Base-by-base conservation (phyloP, 2,329 filamentous ascomycete species). In the Curvularia eragrostidis region DNA sequence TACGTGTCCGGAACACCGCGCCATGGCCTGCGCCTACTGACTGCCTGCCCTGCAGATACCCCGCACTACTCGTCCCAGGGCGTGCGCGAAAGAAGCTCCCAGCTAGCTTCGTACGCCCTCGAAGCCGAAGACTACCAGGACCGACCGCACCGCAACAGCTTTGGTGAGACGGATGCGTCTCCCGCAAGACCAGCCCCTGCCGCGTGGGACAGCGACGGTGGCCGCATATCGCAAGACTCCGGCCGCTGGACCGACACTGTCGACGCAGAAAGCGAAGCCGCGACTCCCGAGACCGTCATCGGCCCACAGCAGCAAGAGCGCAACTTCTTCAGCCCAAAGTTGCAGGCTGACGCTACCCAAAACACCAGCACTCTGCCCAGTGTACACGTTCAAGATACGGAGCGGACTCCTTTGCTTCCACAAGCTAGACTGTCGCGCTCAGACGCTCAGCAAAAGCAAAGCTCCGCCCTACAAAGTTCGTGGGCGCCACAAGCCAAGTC, bases 31-130 rank as follows among this genome's bases (percentile, higher is more conserved):
- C 64, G 73, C 64, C 21, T 19, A 48, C 67, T 77, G 63, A 75
- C 62, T 58, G 36, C 34, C 62, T 58, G 36, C 34, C 38, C 63
- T 85, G 83, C 79, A 77, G 90, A 94, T 72, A 89, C 86, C 66
- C 84, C 87, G 18, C 86, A 91, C 67, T 91, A 91, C 75, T 90
- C 91, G 38, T 84, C 84, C 32, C 87, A 88, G 58, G 90, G 88
- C 64, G 89, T 97, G 39, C 89, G 93, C 63, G 89, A 95, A 77
- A 89, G 95, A 72, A 96, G 93, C 2, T 91, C 92, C 50, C 91
- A 96, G 77, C 83, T 97, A 55, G 93, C 93, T 42, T 91, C 87
- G 18, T 92, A 93, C 73, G 88, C 91, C 48, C 84, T 97, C 70
- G 75, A 71, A 42, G 64, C 75, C 39, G 73, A 73, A 39, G 56